Percentiles rank a stretch among this genome's conserved stretches.
These are phyloP conservation scores for Phialocephala subalpina DNA, from an alignment of 2,329 filamentous ascomycete species.

Conservation along the genomic window DNA sequence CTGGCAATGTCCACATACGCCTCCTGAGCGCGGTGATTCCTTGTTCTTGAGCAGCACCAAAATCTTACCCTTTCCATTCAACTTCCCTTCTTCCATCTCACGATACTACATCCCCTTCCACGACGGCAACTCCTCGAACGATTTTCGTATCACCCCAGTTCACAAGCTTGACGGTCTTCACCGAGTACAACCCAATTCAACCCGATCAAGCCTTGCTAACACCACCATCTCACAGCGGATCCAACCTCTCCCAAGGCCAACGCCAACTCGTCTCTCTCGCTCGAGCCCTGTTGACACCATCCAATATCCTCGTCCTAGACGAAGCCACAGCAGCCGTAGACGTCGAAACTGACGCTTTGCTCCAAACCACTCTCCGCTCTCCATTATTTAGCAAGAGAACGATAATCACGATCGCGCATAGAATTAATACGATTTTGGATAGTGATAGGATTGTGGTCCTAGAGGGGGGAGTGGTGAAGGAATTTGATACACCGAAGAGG, in stretches of 20 bases:
- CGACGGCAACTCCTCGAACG: neutral
- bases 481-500: constrained; percentile 87
- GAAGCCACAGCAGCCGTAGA: constrained; percentile 88
- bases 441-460: constrained; percentile 92
- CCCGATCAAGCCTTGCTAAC: neutral
- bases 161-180: neutral
- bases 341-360: constrained; percentile 72
- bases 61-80: constrained; percentile 6
- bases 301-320: constrained; percentile 95
- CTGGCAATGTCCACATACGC: neutral
- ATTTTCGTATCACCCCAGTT: neutral
- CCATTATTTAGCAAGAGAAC: constrained; percentile 86
- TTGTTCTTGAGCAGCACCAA: neutral
- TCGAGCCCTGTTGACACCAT: constrained; percentile 91
- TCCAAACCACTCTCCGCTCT: constrained; percentile 69
- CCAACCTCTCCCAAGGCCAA: constrained; percentile 94
- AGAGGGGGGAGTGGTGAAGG: constrained; percentile 86
- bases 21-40: neutral
- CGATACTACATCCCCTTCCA: neutral
- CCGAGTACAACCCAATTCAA: neutral
- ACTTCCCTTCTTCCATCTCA: constrained; percentile 7
- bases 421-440: constrained; percentile 95
- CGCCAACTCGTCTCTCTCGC: constrained; percentile 93
- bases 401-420: constrained; percentile 97
- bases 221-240: constrained; percentile 66